phyloP scores from a whole-genome alignment of 805 yeast species.

The Millerozyma miso region DNA sequence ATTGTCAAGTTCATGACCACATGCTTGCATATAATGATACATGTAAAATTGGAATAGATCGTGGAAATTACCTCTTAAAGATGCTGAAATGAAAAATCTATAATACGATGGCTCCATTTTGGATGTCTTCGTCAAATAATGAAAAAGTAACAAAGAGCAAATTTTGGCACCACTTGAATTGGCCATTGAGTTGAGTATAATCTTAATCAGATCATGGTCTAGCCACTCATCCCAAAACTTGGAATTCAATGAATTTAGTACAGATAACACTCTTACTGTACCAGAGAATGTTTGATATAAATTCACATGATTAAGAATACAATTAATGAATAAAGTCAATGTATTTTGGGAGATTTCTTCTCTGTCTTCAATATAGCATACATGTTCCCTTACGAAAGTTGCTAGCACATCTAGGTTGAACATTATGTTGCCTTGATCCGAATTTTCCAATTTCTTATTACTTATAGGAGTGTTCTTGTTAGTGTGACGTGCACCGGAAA shows the following conservation, averaged over 20 bases:
- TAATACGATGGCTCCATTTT: slow-evolving; percentile 15
- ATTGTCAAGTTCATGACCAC: slow-evolving; percentile 6
- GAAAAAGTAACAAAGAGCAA: slow-evolving; percentile 21
- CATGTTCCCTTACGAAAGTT: slow-evolving; percentile 20
- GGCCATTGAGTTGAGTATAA: slow-evolving; percentile 24
- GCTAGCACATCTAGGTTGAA: slow-evolving; percentile 23
- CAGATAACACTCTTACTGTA: slow-evolving; percentile 15
- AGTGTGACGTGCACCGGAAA: slow-evolving; percentile 10
- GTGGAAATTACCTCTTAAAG: slow-evolving; percentile 20
- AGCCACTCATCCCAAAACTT: slow-evolving; percentile 20
- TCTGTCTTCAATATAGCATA: slow-evolving; percentile 14
- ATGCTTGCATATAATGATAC: slow-evolving; percentile 17
- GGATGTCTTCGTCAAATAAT: slow-evolving; percentile 12
- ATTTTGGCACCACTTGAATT: slow-evolving; percentile 24
- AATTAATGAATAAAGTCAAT: slow-evolving; percentile 28
- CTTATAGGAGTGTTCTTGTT: slow-evolving; percentile 15
- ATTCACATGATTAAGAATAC: slow-evolving; percentile 32
- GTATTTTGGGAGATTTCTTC: slow-evolving; percentile 12
- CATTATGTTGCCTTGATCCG: slow-evolving; percentile 28
- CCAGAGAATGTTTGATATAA: slow-evolving; percentile 34
- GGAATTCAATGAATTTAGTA: slow-evolving; percentile 13
- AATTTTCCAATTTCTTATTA: slow-evolving; percentile 21
- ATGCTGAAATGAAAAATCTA: slow-evolving; percentile 19
- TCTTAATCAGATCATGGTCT: slow-evolving; percentile 25
- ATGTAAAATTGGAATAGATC: slow-evolving; percentile 20